Base-by-base conservation (phyloP, 345 rosid species). In the Populus tremula region DNA sequence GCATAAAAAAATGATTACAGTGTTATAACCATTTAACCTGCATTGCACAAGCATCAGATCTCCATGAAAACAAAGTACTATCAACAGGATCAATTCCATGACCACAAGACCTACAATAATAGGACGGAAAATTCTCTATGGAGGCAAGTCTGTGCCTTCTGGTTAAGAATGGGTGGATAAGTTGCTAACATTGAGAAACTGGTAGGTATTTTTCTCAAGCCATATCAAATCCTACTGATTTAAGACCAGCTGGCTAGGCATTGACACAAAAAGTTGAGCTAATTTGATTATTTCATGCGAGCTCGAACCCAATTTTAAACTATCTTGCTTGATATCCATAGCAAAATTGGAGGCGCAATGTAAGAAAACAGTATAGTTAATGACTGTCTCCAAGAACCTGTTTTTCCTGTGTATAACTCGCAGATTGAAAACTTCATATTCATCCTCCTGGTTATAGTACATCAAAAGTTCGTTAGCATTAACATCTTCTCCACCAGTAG, bases 401-500 rank as follows among this genome's bases (percentile, higher is more conserved):
- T 93, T 93, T 87, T 89, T 92, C 90, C 98, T 79, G 85, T 93
- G 99, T 77, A 96, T 82, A 84, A 96, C 89, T 83, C 97, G 86
- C 69, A 93, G 87, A 82, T 89, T 76, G 80, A 96, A 96, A 5
- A 93, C 86, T 88, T 92, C 99, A 49, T 87, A 91, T 62, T 92
- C 98, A 75, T 92, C 94, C 67, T 87, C 97, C 1, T 56, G 80
- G 61, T 63, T 54, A 45, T 77, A 71, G 53, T 54, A 78, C 84
- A 84, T 84, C 63, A 76, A 79, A 85, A 89, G 79, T 21, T 92
- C 98, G 72, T 87, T 88, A 31, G 77, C 76, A 78, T 75, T 72
- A 45, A 72, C 67, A 81, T 25, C 84, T 66, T 82, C 88, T 80
- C 72, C 85, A 50, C 81, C 88, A 61, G 78, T 84, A 39, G 80